These are phyloP conservation scores for Chlamydomonas sp. DNA, from an alignment of 139 green algal species.

Conservation along the genomic window DNA sequence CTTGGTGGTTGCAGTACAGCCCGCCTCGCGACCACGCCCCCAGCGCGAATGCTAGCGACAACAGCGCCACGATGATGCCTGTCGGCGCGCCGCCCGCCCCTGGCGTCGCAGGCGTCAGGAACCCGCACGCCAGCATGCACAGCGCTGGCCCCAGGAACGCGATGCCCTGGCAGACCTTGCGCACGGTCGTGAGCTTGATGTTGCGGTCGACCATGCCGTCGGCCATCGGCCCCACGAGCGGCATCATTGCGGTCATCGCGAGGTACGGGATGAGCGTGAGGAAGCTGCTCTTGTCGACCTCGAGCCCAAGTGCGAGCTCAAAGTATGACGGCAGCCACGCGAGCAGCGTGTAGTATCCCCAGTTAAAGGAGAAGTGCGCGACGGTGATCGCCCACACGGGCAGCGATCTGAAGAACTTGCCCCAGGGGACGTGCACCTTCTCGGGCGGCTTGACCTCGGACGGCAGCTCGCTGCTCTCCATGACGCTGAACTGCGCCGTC, in stretches of 20 bases:
- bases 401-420: conserved; percentile 62
- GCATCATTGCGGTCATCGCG: conserved; percentile 77
- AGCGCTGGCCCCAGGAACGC: conserved; percentile 82
- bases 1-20: conserved; percentile 96
- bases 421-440: conserved; percentile 68
- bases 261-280: conserved; percentile 68
- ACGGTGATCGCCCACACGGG: conserved; percentile 88
- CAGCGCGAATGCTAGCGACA: conserved; percentile 74
- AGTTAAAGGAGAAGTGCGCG: conserved; percentile 98
- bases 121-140: conserved; percentile 64
- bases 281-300: conserved; percentile 56
- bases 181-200: conserved; percentile 60
- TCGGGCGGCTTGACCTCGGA: not conserved
- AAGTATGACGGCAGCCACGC: conserved; percentile 97
- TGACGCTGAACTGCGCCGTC: conserved; percentile 6
- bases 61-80: conserved; percentile 37
- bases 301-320: conserved; percentile 80
- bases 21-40: conserved; percentile 75
- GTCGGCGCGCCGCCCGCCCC: no score
- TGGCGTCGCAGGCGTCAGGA: conserved; percentile 51
- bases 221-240: conserved; percentile 64
- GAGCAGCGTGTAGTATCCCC: conserved; percentile 91
- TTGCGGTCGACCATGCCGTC: conserved; percentile 71
- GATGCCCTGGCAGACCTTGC: conserved; percentile 80
- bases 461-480: conserved; percentile 8